phyloP scores from a whole-genome alignment of 1,284 basidiomycete species.

The Cystobasidium sp. region DNA sequence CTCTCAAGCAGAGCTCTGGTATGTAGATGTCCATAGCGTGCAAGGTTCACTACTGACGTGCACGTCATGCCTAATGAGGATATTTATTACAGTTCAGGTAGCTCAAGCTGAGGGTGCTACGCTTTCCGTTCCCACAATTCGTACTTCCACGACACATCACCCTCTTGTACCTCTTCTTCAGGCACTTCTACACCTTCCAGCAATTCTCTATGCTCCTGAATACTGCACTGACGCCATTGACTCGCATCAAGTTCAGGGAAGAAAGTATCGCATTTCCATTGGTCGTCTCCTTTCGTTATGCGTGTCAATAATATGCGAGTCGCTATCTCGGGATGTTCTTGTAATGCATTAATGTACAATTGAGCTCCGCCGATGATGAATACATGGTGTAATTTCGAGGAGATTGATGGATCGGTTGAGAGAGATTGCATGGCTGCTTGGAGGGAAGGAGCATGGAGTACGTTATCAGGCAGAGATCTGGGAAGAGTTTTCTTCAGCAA shows the following conservation, averaged over 20 bases:
- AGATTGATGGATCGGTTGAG: background rate
- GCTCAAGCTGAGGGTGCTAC: background rate
- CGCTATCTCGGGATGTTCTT: constrained; percentile 49
- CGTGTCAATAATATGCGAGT: constrained; percentile 86
- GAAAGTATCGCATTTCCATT: constrained; percentile 75
- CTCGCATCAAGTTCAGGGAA: constrained; percentile 67
- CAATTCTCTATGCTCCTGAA: constrained; percentile 72
- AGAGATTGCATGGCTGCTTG: constrained; percentile 17
- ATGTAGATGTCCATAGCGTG: no score
- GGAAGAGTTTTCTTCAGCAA: no score
- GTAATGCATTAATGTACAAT: constrained; percentile 74
- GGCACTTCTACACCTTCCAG: constrained; percentile 73
- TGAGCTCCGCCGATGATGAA: constrained; percentile 92
- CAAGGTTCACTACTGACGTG: no score
- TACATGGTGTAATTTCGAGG: constrained; percentile 44
- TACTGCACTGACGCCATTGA: constrained; percentile 68
- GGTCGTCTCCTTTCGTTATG: constrained; percentile 71
- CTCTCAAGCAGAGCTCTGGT: no score
- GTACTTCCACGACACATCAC: constrained; percentile 79
- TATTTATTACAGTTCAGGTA: background rate
- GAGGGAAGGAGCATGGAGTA: constrained; percentile 30
- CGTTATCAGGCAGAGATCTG: constrained; percentile 30
- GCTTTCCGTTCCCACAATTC: constrained; percentile 79
- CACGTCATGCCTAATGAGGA: background rate
- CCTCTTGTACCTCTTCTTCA: constrained; percentile 74